Conservation (phyloP, 2,329 filamentous ascomycete species). For the Fusarium newnesense region DNA sequence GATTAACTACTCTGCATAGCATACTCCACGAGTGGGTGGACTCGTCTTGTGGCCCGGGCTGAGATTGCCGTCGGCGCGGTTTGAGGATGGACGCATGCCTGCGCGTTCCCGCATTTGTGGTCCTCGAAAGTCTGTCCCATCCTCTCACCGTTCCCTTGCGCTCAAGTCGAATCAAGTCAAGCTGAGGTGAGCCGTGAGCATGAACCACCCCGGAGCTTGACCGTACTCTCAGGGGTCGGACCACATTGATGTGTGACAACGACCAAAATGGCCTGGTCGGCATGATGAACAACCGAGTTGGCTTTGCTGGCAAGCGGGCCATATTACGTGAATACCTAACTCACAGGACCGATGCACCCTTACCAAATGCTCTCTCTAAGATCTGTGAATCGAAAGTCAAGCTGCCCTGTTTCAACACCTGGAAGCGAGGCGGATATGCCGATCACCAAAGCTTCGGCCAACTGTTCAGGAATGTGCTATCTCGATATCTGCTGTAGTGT, state of each 20-base stretch:
- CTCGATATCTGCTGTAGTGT: conserved; percentile 8
- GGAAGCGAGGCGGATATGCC: conserved; percentile 33
- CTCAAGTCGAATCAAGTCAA: conserved; percentile 12
- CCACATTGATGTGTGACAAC: conserved; percentile 19
- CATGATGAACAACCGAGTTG: conserved; percentile 4
- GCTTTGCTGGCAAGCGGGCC: conserved; percentile 21
- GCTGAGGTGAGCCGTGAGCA: conserved; percentile 22
- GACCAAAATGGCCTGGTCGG: conserved; percentile 24
- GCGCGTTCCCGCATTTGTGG: conserved; percentile 36
- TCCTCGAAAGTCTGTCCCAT: conserved; percentile 39
- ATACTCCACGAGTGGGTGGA: conserved; percentile 24
- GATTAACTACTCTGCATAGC: conserved; percentile 23
- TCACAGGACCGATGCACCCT: conserved; percentile 14
- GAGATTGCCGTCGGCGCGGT: conserved; percentile 44
- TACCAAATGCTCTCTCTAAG: background rate
- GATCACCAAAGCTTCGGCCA: conserved; percentile 37
- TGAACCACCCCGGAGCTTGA: conserved; percentile 16
- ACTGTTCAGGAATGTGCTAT: conserved; percentile 27
- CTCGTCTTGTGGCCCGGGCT: conserved; percentile 38
- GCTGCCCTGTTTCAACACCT: conserved; percentile 18
- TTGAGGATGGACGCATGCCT: conserved; percentile 39
- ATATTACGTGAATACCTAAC: conserved; percentile 15
- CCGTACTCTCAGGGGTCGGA: conserved; percentile 18
- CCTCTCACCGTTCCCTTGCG: conserved; percentile 41
- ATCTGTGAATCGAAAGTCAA: conserved; percentile 1